Evolutionary conservation across 768 basidiomycete genomes (phyloP), one percentile per base, ranked within the genome.

Genomic region (Sporobolomyces phaffii): DNA sequence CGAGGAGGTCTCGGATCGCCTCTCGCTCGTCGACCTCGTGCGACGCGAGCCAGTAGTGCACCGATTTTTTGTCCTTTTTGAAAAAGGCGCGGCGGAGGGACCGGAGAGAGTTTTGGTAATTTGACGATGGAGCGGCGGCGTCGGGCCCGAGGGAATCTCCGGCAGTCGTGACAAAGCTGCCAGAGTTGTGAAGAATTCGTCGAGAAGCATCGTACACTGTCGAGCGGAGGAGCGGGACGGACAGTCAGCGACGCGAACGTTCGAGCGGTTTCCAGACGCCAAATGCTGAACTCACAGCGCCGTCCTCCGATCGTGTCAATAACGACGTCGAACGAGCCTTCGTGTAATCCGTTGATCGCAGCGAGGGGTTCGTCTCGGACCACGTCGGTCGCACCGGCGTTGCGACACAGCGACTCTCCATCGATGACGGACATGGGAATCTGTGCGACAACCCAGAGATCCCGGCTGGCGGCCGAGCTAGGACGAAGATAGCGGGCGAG

Each of bases 151-250:
- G 54, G 1, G 48, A 33, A 44, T 67, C 64, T 38, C 72, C 54
- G 56, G 65, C 59, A 45, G 69, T 58, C 24, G 69, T 51, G 40
- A 64, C 53, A 59, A 73, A 74, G 40, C 50, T 43, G 14, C 75
- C 75, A 1, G 73, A 69, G 54, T 69, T 63, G 50, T 69, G 61
- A 28, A 77, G 57, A 31, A 77, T 70, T 2, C 73, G 68, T 41
- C 75, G 63, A 5, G 64, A 64, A 17, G 72, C 74, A 33, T 77
- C 75, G 62, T 75, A 77, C 11, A 75, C 62, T 62, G 70, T 68
- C 17, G 63, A 18, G 40, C 0, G 36, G 17, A n/a, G 13, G 13
- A 24, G 18, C 9, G 2, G 33, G 31, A 33, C 49, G 29, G 34
- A 13, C 5, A 13, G 38, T 49, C 48, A 51, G 38, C 10, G 22